These are phyloP conservation scores for Hibiscus syriacus DNA, from an alignment of 345 rosid genomes.

Conservation along the genomic window DNA sequence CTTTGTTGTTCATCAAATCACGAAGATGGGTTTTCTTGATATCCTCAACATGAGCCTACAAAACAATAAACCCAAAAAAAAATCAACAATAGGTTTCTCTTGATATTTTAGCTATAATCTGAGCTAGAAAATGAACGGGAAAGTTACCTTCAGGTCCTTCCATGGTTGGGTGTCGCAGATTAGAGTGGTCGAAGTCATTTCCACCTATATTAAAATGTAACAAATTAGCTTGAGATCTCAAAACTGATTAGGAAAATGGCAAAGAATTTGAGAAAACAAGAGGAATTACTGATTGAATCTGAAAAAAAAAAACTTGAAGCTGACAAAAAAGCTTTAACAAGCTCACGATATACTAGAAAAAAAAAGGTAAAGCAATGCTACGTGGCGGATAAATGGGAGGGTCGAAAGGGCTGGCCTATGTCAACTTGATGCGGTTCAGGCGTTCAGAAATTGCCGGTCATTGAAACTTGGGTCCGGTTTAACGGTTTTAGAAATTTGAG, in stretches of 20 bases:
- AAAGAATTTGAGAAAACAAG: neutral
- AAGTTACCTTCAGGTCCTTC: constrained; percentile 77
- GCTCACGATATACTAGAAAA: neutral
- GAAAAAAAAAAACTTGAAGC: neutral
- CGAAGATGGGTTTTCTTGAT: constrained; percentile 74
- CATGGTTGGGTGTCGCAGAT: constrained; percentile 68
- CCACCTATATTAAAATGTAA: neutral
- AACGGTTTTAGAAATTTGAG: neutral
- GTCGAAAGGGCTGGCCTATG: neutral
- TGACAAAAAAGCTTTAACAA: constrained; percentile 2
- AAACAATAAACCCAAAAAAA: neutral
- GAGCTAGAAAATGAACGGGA: neutral
- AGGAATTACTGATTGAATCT: neutral
- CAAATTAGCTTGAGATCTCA: neutral
- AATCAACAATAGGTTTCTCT: neutral
- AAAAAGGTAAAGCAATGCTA: neutral
- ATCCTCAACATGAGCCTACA: constrained; percentile 66
- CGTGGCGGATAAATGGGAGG: neutral
- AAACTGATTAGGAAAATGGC: neutral
- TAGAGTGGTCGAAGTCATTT: constrained; percentile 62
- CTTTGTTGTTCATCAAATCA: constrained; percentile 59
- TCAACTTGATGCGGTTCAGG: neutral
- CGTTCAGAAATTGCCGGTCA: constrained; percentile 3
- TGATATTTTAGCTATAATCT: neutral
- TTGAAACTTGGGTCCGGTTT: neutral